A percentile compares a stretch with the other conserved stretches of the same genome.
Conservation (phyloP, 495 filamentous ascomycete genomes). For the Penicillium paxilli region DNA sequence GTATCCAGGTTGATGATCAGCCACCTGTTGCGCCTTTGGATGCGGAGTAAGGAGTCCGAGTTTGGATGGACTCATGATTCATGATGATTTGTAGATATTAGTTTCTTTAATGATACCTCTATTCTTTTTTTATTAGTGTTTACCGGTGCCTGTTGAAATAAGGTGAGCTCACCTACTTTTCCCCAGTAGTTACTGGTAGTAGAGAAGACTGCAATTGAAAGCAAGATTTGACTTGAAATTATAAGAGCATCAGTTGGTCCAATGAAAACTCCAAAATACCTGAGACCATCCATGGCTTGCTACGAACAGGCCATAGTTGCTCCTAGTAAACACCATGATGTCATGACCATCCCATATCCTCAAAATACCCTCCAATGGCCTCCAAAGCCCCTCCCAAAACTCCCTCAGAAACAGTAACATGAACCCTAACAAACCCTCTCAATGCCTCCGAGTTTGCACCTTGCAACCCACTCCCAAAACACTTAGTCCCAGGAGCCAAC, state of each 20-base stretch:
- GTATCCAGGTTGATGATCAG: constrained; percentile 82
- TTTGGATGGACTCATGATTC: not conserved
- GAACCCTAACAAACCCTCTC: constrained; percentile 13
- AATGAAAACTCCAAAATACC: no score
- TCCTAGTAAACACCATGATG: no score
- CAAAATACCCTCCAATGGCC: constrained; percentile 6
- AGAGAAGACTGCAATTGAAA: no score
- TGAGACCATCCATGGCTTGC: no score
- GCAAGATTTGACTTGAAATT: no score
- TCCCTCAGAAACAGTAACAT: constrained; percentile 7
- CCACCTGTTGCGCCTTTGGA: constrained; percentile 66
- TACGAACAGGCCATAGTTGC: no score
- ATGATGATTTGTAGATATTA: constrained; percentile 11
- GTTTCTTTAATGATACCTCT: constrained; percentile 19
- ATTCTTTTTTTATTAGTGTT: not conserved
- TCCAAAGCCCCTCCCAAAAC: constrained; percentile 5
- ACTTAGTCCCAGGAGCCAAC: constrained; percentile 13
- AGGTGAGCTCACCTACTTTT: no score
- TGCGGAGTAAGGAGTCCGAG: constrained; percentile 56
- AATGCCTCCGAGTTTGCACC: constrained; percentile 9
- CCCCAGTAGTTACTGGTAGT: no score
- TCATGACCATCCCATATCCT: not conserved
- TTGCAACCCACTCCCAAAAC: constrained; percentile 6
- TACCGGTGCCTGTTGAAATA: no score
- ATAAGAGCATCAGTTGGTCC: no score